A percentile compares a stretch with the other conserved stretches of the same genome.
These are phyloP conservation scores for Mortierella sp. DNA, from an alignment of 371 early-diverging fungal species.

Conservation along the genomic window DNA sequence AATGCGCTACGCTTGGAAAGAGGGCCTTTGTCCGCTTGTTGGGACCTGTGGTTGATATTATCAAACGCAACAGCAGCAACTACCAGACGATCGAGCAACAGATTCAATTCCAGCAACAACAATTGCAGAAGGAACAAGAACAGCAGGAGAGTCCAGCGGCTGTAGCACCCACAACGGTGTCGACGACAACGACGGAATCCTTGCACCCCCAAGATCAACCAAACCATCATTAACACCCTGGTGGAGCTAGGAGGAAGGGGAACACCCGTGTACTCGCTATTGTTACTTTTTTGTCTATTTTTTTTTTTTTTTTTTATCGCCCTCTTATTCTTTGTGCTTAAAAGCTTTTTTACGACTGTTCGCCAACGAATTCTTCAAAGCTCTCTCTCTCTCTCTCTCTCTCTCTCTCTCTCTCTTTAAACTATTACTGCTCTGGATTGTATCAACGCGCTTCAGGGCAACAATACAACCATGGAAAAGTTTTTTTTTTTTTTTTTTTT, in stretches of 20 bases:
- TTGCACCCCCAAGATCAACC: conserved; percentile 27
- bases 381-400: neutral
- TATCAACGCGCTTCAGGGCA: no score
- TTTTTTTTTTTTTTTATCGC: conserved; percentile 2
- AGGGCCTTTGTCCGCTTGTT: conserved; percentile 92
- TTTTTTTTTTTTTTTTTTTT: conserved; percentile 4
- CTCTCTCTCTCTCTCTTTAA: neutral
- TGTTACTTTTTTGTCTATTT: neutral
- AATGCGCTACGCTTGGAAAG: conserved; percentile 92
- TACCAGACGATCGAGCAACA: conserved; percentile 65
- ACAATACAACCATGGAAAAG: no score
- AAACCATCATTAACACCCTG: conserved; percentile 24
- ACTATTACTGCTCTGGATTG: neutral
- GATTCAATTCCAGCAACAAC: conserved; percentile 42
- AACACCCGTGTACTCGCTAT: neutral
- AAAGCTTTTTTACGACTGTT: conserved; percentile 3
- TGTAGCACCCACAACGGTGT: conserved; percentile 9
- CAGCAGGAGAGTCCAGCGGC: conserved; percentile 10
- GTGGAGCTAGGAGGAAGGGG: neutral
- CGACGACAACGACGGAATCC: neutral
- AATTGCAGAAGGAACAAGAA: conserved; percentile 14
- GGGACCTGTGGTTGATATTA: conserved; percentile 93
- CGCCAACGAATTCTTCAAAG: neutral
- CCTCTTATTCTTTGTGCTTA: neutral
- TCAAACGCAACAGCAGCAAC: conserved; percentile 89